Percentiles rank a stretch among this genome's conserved stretches.
Conservation (phyloP, 768 basidiomycete genomes). For the button mushroom (Agaricus bisporus) region DNA sequence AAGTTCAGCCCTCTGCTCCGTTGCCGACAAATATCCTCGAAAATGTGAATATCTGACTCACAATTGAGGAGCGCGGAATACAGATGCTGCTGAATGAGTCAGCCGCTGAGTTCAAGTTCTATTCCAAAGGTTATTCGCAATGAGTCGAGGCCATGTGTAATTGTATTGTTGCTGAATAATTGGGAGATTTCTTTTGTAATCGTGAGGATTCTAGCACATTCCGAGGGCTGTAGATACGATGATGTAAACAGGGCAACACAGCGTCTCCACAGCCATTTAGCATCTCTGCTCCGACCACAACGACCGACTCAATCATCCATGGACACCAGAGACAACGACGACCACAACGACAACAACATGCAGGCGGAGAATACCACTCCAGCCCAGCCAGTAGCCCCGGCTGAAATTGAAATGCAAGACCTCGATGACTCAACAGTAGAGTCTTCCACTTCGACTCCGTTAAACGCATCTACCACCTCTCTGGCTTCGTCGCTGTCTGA, state of each 20-base stretch:
- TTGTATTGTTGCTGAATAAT: too few relatives aligned
- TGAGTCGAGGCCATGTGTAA: too few relatives aligned
- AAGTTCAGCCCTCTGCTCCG: too few relatives aligned
- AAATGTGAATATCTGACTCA: too few relatives aligned
- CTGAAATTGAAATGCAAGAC: conserved; percentile 25
- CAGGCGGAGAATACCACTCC: conserved; percentile 8
- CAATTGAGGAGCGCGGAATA: too few relatives aligned
- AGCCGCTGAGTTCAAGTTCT: too few relatives aligned
- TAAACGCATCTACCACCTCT: conserved; percentile 2
- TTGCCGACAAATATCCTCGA: too few relatives aligned
- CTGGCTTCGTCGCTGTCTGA: conserved; percentile 7
- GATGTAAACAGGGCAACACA: conserved; percentile 4
- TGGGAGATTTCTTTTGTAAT: too few relatives aligned
- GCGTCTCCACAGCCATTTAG: background rate
- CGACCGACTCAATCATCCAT: background rate
- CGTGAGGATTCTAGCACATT: conserved; percentile 11
- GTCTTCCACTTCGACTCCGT: conserved; percentile 4
- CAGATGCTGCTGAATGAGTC: too few relatives aligned
- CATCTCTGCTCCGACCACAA: conserved; percentile 4
- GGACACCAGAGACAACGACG: too few relatives aligned
- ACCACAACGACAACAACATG: background rate
- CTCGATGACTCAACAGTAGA: conserved; percentile 21
- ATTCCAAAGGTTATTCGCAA: too few relatives aligned
- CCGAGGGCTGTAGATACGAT: background rate
- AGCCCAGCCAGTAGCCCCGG: conserved; percentile 22